Evolutionary conservation across 2,329 filamentous ascomycete genomes (phyloP), one percentile per base, ranked within the genome.

Genomic region (Aspergillus caelatus): DNA sequence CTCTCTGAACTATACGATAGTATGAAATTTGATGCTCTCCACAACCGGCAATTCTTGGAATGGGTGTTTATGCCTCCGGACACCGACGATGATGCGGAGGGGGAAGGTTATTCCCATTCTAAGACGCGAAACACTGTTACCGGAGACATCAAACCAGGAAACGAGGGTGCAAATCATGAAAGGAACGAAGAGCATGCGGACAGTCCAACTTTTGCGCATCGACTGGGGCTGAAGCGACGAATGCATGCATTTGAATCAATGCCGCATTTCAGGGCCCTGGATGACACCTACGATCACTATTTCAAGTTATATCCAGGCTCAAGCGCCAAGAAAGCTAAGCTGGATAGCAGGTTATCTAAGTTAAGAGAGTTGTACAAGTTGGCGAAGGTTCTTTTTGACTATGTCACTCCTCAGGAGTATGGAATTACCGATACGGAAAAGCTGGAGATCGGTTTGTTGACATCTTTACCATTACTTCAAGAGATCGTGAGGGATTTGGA

Each of bases 1-100:
- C 94, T 99, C 66, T 97, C 93, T 6, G 95, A 99, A 80, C 86
- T 99, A 3, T 99, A 99, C 77, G 95, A 99, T 77, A 98, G 94
- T 23, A 98, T 99, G 95, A 99, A 99, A 78, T 99, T 98, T 68
- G 95, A 99, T 77, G 95, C 95, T 1, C 84, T 99, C 16, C 96
- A 99, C 79, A 99, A 99, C 75, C 89, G 95, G 2, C 92, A 93
- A 66, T 99, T 99, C 73, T 82, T 99, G 4, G 95, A 99, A 77
- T 98, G 95, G 92, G 91, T 97, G 0, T 99, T 99, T 71, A 96
- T 93, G 19, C 95, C 95, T 1, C 89, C 92, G 39, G 89, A 88
- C 71, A 85, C 84, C 63, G 92, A 96, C 79, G 82, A 94, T 12
- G 91, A 91, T 60, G 91, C 94, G 58, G 89, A 91, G 67, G 77